Conservation (phyloP, 78 protist genomes). For the Dictyostelium brefeldianum region DNA sequence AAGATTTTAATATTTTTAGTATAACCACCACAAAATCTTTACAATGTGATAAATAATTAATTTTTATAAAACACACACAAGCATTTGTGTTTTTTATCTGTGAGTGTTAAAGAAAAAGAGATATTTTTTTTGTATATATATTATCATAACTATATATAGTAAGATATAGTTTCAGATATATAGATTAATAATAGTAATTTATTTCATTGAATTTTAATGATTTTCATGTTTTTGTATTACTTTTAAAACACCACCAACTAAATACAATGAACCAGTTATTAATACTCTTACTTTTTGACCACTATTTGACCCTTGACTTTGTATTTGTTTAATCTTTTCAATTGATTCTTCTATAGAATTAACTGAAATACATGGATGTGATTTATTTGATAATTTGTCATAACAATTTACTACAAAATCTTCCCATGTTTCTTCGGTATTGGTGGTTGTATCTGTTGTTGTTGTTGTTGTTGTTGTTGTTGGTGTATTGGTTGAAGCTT, state of each 20-base stretch:
- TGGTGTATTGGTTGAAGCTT: too few species aligned
- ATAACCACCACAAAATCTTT: too few species aligned
- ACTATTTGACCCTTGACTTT: neutral
- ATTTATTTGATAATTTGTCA: conserved; percentile 9
- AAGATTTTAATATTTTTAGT: too few species aligned
- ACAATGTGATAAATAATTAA: too few species aligned
- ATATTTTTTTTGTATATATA: neutral
- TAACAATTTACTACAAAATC: conserved; percentile 18
- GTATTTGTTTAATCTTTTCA: neutral
- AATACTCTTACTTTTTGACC: conserved; percentile 57
- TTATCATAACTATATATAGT: neutral
- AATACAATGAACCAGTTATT: conserved; percentile 76
- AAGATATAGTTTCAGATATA: neutral
- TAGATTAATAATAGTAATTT: neutral
- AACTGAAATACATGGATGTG: neutral
- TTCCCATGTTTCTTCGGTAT: conserved; percentile 10
- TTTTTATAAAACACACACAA: too few species aligned
- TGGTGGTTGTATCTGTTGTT: neutral
- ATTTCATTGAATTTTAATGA: neutral
- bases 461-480: neutral
- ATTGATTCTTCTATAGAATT: neutral
- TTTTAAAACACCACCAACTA: conserved; percentile 61
- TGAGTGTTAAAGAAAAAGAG: neutral
- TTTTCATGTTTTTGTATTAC: neutral
- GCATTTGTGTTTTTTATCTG: neutral